Evolutionary conservation across 2,329 filamentous ascomycete species (phyloP).

Genomic region (Claviceps spartinae): DNA sequence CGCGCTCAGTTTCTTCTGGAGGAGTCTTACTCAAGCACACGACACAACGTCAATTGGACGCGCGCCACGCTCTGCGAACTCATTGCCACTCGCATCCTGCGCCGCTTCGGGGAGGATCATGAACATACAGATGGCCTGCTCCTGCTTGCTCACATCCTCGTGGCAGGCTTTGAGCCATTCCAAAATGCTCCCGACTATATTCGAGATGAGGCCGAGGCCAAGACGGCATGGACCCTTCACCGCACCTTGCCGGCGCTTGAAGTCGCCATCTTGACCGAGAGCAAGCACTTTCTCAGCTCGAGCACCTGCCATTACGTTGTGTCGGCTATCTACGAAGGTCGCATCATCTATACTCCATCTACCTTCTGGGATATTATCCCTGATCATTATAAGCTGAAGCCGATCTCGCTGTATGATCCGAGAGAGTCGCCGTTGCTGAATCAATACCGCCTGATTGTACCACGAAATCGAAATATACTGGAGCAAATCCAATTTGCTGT

Average conservation of each 20-base stretch:
- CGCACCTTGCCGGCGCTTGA: slow-evolving; percentile 65
- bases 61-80: slow-evolving; percentile 69
- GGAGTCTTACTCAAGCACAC: slow-evolving; percentile 60
- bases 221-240: slow-evolving; percentile 33
- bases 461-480: slow-evolving; percentile 60
- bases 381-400: slow-evolving; percentile 73
- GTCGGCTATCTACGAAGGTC: slow-evolving; percentile 67
- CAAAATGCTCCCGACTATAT: slow-evolving; percentile 64
- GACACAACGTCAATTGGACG: slow-evolving; percentile 69
- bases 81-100: slow-evolving; percentile 62
- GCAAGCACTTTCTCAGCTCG: slow-evolving; percentile 63
- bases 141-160: slow-evolving; percentile 63
- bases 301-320: slow-evolving; percentile 73
- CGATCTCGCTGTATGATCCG: slow-evolving; percentile 70
- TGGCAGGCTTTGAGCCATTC: slow-evolving; percentile 75
- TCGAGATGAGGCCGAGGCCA: slow-evolving; percentile 40
- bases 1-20: slow-evolving; percentile 67
- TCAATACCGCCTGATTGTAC: slow-evolving; percentile 74
- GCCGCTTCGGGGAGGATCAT: slow-evolving; percentile 67
- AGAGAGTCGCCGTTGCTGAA: slow-evolving; percentile 63
- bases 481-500: slow-evolving; percentile 63
- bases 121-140: slow-evolving; percentile 57
- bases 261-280: slow-evolving; percentile 70
- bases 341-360: slow-evolving; percentile 70
- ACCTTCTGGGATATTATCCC: slow-evolving; percentile 74